These are phyloP conservation scores for Kalaharituber pfeilii DNA, from an alignment of 2,329 filamentous ascomycete species.

Conservation along the genomic window DNA sequence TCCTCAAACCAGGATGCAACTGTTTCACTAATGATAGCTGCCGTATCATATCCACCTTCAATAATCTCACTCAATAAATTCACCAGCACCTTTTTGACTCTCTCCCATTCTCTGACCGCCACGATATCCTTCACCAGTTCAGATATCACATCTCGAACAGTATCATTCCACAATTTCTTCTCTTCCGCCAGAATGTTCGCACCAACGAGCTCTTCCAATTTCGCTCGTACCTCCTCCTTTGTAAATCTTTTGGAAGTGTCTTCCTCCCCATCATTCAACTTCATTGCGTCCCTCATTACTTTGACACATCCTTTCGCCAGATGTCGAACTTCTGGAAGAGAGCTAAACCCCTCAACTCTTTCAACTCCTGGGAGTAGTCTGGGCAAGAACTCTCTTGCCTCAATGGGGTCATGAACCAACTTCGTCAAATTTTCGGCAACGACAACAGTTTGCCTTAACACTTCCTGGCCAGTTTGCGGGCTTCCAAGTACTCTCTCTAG, in stretches of 20 bases:
- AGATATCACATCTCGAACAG: constrained; percentile 53
- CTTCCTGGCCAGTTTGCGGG: constrained; percentile 78
- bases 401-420: constrained; percentile 86
- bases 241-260: constrained; percentile 45
- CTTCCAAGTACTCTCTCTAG: constrained; percentile 88
- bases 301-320: constrained; percentile 64
- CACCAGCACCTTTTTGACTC: constrained; percentile 49
- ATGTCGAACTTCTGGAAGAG: constrained; percentile 85
- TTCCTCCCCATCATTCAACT: constrained; percentile 40
- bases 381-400: constrained; percentile 85
- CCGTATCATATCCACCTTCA: constrained; percentile 38
- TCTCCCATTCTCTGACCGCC: constrained; percentile 60
- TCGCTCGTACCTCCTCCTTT: constrained; percentile 53
- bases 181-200: constrained; percentile 7
- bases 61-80: constrained; percentile 63
- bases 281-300: constrained; percentile 91
- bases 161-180: constrained; percentile 14
- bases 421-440: constrained; percentile 97
- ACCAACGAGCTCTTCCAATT: constrained; percentile 54
- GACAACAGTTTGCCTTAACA: constrained; percentile 84
- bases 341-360: constrained; percentile 68
- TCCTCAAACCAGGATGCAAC: constrained; percentile 41
- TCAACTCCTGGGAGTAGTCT: constrained; percentile 91
- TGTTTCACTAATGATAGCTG: constrained; percentile 47
- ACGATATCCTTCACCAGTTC: constrained; percentile 76